Evolutionary conservation across 2,329 filamentous ascomycete genomes (phyloP), one percentile per base, ranked within the genome.

Genomic region (Fusarium brevicatenulatum): DNA sequence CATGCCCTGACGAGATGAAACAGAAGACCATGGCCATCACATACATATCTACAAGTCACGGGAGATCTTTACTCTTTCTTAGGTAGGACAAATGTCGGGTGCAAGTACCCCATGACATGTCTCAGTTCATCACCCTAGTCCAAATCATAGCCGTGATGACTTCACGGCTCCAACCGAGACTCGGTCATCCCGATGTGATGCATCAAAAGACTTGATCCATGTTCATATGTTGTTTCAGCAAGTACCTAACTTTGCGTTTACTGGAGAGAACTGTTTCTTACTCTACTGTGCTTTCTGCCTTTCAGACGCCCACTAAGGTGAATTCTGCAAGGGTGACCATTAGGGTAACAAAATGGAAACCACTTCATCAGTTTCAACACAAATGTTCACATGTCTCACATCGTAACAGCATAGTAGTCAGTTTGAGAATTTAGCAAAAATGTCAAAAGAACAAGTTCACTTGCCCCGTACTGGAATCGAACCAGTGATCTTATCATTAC

Each of bases 401-500:
- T 6, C 8, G 3, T 8, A 1, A 61, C 13, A 34, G 7, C 10
- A 36, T 4, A 18, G 9, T 4, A 18, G 9, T 7, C 5, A 18
- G 5, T 28, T 9, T 11, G 7, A 21, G 28, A n/a, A 13, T 21
- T 10, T 2, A 3, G 9, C 7, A 39, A 47, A 52, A 52, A 44
- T 7, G 3, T 9, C n/a, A 28, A 63, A 70, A 63, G 9, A 25
- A 55, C 32, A 59, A 36, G 9, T 57, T 60, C n/a, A 43, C 56
- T 11, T 72, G 70, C 68, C 68, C 57, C 68, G 67, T 71, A 71
- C 68, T 71, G 68, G 68, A 71, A 71, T 71, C 68, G 68, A 70
- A 70, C 68, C 68, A 69, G 65, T 69, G 68, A 70, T 69, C 68
- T 70, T 65, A 70, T 72, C 70, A 72, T 72, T 68, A 72, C 70